These are phyloP conservation scores for Mychonastes homosphaera DNA, from an alignment of 139 green algal genomes.

Conservation along the genomic window DNA sequence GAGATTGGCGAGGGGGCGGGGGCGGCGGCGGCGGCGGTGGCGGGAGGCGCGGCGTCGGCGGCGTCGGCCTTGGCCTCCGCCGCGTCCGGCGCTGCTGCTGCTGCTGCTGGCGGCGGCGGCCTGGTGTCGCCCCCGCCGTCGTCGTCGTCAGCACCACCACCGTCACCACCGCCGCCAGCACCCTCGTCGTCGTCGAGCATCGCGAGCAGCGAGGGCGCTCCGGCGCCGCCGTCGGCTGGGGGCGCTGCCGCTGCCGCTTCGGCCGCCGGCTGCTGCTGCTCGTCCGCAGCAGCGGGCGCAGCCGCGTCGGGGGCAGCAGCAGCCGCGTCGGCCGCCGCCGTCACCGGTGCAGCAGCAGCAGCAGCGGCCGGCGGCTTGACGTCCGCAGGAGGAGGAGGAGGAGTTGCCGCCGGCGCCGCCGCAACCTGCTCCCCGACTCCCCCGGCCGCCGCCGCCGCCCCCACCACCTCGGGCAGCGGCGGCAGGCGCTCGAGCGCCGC, in stretches of 20 bases:
- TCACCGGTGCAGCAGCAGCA: too few species aligned
- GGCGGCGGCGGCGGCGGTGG: neutral
- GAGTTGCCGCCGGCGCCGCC: neutral
- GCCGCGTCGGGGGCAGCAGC: neutral
- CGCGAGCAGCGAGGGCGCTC: too few species aligned
- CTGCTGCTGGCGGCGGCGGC: conserved; percentile 4
- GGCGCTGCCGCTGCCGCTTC: neutral
- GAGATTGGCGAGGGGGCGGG: neutral
- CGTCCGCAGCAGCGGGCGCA: neutral
- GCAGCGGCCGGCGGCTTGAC: too few species aligned
- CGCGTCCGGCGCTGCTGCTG: conserved; percentile 1
- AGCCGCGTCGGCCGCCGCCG: too few species aligned
- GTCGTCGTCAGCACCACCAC: too few species aligned
- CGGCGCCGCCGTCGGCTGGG: too few species aligned
- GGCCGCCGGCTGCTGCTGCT: conserved; percentile 7
- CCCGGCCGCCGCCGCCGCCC: neutral
- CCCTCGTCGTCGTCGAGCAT: too few species aligned
- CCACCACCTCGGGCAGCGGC: neutral
- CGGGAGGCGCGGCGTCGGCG: neutral
- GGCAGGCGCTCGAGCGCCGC: conserved; percentile 10
- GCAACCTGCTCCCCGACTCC: neutral
- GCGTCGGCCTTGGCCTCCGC: neutral
- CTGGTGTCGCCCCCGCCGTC: neutral
- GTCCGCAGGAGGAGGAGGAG: too few species aligned
- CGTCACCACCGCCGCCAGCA: too few species aligned